Conservation (phyloP, 345 rosid genomes). For the Brassica rapa region DNA sequence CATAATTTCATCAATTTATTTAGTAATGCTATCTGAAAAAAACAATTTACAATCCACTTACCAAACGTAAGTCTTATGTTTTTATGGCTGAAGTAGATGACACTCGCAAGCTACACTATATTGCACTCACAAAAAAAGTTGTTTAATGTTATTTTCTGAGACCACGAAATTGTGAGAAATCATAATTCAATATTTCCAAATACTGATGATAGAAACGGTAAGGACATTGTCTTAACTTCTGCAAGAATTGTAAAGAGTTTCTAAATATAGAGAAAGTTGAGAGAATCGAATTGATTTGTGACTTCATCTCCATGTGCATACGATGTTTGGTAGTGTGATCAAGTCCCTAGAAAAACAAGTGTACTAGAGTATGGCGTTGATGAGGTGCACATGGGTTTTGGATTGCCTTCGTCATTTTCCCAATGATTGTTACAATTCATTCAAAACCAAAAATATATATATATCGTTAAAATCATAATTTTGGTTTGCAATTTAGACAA, state of each 20-base stretch:
- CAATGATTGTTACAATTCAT: background rate
- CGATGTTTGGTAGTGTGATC: constrained; percentile 12
- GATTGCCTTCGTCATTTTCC: background rate
- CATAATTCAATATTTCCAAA: background rate
- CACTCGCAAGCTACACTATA: background rate
- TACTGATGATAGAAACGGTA: background rate
- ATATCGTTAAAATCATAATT: background rate
- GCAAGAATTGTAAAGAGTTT: background rate
- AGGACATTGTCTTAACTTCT: background rate
- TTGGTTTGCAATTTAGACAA: background rate
- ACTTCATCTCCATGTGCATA: constrained; percentile 7
- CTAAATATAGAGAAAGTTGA: constrained; percentile 2
- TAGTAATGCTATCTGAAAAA: too few relatives aligned
- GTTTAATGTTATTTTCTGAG: background rate
- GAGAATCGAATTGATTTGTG: background rate
- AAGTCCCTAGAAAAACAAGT: background rate
- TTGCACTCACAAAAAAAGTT: background rate
- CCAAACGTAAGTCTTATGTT: background rate
- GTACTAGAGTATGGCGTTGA: background rate
- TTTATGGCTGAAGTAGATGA: background rate
- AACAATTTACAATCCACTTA: too few relatives aligned
- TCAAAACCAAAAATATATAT: background rate
- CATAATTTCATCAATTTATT: too few relatives aligned
- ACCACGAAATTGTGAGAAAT: background rate
- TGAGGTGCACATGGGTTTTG: constrained; percentile 9